These are phyloP conservation scores for Coprinopsis strossmayeri DNA, from an alignment of 768 basidiomycete genomes.

Conservation along the genomic window DNA sequence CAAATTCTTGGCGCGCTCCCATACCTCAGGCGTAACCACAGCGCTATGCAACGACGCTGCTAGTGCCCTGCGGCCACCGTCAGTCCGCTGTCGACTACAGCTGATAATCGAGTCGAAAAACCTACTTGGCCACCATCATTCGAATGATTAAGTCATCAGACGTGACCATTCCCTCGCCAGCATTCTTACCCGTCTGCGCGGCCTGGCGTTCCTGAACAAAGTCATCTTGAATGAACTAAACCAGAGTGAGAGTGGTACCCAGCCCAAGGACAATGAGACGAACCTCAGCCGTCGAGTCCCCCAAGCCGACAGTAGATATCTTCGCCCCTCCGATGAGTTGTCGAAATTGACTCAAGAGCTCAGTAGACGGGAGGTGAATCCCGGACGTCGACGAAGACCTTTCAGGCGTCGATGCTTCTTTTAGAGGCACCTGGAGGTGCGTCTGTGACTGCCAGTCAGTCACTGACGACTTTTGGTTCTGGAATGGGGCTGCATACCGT, in stretches of 20 bases:
- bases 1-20: slow-evolving; percentile 60
- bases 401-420: neutral
- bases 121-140: slow-evolving; percentile 67
- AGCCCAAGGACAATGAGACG: too few species aligned
- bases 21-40: slow-evolving; percentile 50
- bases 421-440: slow-evolving; percentile 39
- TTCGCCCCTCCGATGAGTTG: slow-evolving; percentile 56
- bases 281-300: slow-evolving; percentile 56
- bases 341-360: slow-evolving; percentile 50
- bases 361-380: slow-evolving; percentile 31
- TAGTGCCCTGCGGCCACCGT: slow-evolving; percentile 50
- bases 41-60: slow-evolving; percentile 53
- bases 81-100: too few species aligned
- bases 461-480: neutral
- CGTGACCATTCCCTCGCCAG: slow-evolving; percentile 28
- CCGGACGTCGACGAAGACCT: slow-evolving; percentile 26
- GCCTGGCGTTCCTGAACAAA: slow-evolving; percentile 49
- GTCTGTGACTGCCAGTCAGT: slow-evolving; percentile 36
- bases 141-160: slow-evolving; percentile 60
- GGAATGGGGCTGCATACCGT: slow-evolving; percentile 39
- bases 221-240: slow-evolving; percentile 69
- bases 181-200: slow-evolving; percentile 14
- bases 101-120: too few species aligned
- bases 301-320: slow-evolving; percentile 45
- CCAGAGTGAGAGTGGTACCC: neutral